These are phyloP conservation scores for Penicillium diatomitis DNA, from an alignment of 495 filamentous ascomycete species.

Conservation along the genomic window DNA sequence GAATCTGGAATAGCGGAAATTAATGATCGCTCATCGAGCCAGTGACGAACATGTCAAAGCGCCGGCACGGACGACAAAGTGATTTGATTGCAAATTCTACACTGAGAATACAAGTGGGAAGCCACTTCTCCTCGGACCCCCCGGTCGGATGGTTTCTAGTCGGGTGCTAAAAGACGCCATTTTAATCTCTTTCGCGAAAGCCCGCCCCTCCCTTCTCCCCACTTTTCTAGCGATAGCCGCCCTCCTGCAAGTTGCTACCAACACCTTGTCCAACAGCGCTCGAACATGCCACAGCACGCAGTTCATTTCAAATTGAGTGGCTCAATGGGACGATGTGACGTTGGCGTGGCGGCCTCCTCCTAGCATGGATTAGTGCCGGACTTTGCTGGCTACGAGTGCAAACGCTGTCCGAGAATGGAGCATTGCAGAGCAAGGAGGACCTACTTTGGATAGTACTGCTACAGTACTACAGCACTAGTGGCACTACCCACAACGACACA, in stretches of 20 bases:
- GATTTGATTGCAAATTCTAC: too few species aligned
- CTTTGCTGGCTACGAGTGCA: not conserved
- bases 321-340: not conserved
- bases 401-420: too few species aligned
- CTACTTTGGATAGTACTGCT: not conserved
- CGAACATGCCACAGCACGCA: not conserved
- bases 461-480: not conserved
- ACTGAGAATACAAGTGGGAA: too few species aligned
- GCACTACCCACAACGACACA: too few species aligned
- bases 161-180: constrained; percentile 12
- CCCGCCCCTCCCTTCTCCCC: constrained; percentile 1
- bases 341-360: not conserved
- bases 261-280: not conserved
- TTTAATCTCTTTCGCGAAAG: not conserved
- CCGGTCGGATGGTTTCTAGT: not conserved
- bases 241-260: constrained; percentile 9
- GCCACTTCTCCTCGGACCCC: not conserved
- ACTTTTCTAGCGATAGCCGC: constrained; percentile 21
- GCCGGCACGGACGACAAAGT: too few species aligned
- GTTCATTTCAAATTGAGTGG: not conserved
- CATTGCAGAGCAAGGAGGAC: not conserved
- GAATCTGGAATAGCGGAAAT: too few species aligned
- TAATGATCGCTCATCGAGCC: too few species aligned
- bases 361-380: not conserved
- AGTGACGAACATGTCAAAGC: too few species aligned